These are phyloP conservation scores for Gamsiella multidivaricata DNA, from an alignment of 192 early-diverging fungal species.

Conservation along the genomic window DNA sequence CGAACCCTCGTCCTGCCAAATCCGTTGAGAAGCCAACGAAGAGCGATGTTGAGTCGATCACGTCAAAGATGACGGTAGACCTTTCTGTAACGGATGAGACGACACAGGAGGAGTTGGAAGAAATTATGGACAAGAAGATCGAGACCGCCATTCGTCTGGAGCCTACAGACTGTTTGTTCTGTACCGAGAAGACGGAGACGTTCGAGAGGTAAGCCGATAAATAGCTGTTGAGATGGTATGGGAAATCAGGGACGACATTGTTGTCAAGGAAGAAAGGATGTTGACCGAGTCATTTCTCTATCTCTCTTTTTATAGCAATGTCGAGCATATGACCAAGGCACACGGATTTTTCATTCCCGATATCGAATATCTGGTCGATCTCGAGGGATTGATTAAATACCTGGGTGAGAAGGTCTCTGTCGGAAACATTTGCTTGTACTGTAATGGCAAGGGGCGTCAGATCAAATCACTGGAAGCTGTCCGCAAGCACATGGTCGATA, in stretches of 20 bases:
- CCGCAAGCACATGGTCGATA: slow-evolving; percentile 94
- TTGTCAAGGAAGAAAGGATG: too few species aligned
- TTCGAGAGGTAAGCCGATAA: slow-evolving; percentile 61
- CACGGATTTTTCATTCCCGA: slow-evolving; percentile 99
- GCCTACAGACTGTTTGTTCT: slow-evolving; percentile 92
- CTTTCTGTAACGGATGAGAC: slow-evolving; percentile 62
- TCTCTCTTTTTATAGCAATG: slow-evolving; percentile 59
- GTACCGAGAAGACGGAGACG: slow-evolving; percentile 69
- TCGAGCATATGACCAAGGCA: slow-evolving; percentile 90
- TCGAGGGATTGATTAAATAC: slow-evolving; percentile 90
- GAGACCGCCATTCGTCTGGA: slow-evolving; percentile 72
- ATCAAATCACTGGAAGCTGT: slow-evolving; percentile 91
- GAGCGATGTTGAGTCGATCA: slow-evolving; percentile 44
- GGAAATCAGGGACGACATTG: too few species aligned
- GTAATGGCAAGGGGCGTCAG: slow-evolving; percentile 89
- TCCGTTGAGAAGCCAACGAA: slow-evolving; percentile 29
- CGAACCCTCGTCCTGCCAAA: slow-evolving; percentile 18
- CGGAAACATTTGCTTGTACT: slow-evolving; percentile 95
- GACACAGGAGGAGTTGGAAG: slow-evolving; percentile 68
- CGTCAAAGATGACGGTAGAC: slow-evolving; percentile 47
- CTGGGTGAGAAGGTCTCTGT: slow-evolving; percentile 95
- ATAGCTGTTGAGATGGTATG: neutral
- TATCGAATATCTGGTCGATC: slow-evolving; percentile 90
- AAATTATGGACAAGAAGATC: slow-evolving; percentile 88
- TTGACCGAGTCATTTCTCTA: neutral